Conservation (phyloP, 805 yeast species). For the Wickerhamomyces mucosus region DNA sequence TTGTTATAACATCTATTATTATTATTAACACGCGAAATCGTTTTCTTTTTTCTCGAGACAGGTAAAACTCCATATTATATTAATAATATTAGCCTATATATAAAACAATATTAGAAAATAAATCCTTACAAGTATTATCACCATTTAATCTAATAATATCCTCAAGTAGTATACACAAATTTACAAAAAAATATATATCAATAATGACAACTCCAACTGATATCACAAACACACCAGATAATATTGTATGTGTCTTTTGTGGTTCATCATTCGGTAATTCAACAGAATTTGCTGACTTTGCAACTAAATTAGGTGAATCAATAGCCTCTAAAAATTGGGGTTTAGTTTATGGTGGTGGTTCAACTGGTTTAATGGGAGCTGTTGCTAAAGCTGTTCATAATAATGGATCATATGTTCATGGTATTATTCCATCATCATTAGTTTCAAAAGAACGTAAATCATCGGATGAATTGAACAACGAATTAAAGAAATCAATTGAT, state of each 20-base stretch:
- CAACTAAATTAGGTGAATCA: conserved; percentile 48
- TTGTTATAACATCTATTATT: too few relatives aligned
- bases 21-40: too few relatives aligned
- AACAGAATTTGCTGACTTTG: conserved; percentile 38
- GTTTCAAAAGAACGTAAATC: conserved; percentile 55
- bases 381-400: conserved; percentile 47
- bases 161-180: too few relatives aligned
- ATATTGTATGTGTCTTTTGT: conserved; percentile 71
- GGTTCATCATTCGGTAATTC: conserved; percentile 71
- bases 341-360: conserved; percentile 84
- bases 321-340: conserved; percentile 59
- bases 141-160: too few relatives aligned
- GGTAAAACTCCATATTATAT: too few relatives aligned
- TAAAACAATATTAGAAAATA: too few relatives aligned
- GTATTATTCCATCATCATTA: conserved; percentile 79
- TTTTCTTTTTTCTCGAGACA: too few relatives aligned
- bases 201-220: too few relatives aligned
- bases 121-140: too few relatives aligned
- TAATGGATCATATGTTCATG: conserved; percentile 64
- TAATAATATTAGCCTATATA: too few relatives aligned
- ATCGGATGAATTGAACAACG: conserved; percentile 34
- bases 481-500: conserved; percentile 42
- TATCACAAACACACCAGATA: conserved; percentile 3
- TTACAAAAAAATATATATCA: too few relatives aligned
- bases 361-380: conserved; percentile 76